Percentiles rank a stretch among this genome's conserved stretches.
These are phyloP conservation scores for Mycosphaerelloides madeirae DNA, from an alignment of 2,329 filamentous ascomycete genomes.

Conservation along the genomic window DNA sequence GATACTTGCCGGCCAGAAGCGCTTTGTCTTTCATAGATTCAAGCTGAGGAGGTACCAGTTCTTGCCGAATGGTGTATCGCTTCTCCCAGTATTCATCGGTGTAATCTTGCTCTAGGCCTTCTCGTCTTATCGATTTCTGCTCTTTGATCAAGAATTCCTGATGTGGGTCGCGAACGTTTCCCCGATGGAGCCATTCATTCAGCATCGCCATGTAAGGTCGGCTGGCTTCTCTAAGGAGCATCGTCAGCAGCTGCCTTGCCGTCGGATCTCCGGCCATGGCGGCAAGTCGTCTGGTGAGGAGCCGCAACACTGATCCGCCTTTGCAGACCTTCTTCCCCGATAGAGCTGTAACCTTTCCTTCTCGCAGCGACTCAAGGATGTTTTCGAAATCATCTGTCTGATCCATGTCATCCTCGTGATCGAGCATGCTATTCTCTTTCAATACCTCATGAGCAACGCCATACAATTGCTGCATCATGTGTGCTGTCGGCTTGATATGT, in stretches of 20 bases:
- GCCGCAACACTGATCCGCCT: slow-evolving; percentile 86
- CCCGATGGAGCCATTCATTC: slow-evolving; percentile 97
- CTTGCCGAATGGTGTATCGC: slow-evolving; percentile 87
- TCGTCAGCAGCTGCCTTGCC: slow-evolving; percentile 74
- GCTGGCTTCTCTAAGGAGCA: slow-evolving; percentile 79
- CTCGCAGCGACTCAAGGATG: slow-evolving; percentile 81
- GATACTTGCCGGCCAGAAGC: slow-evolving; percentile 89
- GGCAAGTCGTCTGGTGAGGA: slow-evolving; percentile 79
- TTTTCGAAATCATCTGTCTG: slow-evolving; percentile 81
- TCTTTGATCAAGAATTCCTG: slow-evolving; percentile 93
- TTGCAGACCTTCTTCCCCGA: slow-evolving; percentile 89
- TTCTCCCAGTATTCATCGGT: slow-evolving; percentile 99
- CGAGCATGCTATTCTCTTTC: slow-evolving; percentile 79
- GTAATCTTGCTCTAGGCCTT: slow-evolving; percentile 89
- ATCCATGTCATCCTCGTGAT: slow-evolving; percentile 63
- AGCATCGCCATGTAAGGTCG: slow-evolving; percentile 96
- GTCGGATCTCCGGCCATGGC: slow-evolving; percentile 91
- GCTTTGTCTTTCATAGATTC: slow-evolving; percentile 91
- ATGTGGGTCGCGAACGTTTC: slow-evolving; percentile 89
- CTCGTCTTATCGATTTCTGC: slow-evolving; percentile 88
- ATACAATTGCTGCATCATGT: slow-evolving; percentile 89
- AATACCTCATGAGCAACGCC: slow-evolving; percentile 81
- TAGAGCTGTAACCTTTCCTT: slow-evolving; percentile 80
- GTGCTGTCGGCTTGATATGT: slow-evolving; percentile 81
- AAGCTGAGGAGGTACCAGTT: slow-evolving; percentile 86